Conservation (phyloP, 2,329 filamentous ascomycete genomes). For the Calonectria leucothoes region DNA sequence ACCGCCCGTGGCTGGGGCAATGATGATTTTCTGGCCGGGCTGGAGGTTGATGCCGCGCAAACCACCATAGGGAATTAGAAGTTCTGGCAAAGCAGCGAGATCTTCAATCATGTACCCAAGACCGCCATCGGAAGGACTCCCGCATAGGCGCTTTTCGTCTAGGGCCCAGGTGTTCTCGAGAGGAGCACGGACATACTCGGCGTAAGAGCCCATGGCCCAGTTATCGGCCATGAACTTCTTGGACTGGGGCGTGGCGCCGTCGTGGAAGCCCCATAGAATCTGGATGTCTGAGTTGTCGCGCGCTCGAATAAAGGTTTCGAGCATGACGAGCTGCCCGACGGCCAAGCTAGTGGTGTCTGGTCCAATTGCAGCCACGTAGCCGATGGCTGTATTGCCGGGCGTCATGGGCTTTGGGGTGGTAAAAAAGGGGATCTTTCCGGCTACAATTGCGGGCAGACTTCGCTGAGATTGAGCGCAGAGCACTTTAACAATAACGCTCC, state of each 20-base stretch:
- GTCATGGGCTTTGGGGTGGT: slow-evolving; percentile 45
- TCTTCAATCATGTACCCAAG: slow-evolving; percentile 54
- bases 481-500: not conserved
- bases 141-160: slow-evolving; percentile 45
- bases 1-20: slow-evolving; percentile 61
- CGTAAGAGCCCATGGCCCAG: slow-evolving; percentile 48
- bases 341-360: slow-evolving; percentile 45
- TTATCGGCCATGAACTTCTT: slow-evolving; percentile 40
- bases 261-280: slow-evolving; percentile 45
- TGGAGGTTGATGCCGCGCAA: slow-evolving; percentile 55
- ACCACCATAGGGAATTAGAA: slow-evolving; percentile 58
- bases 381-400: slow-evolving; percentile 49
- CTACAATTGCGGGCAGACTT: not conserved
- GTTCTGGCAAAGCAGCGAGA: slow-evolving; percentile 49
- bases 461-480: not conserved
- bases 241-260: slow-evolving; percentile 40
- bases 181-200: slow-evolving; percentile 46
- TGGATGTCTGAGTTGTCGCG: slow-evolving; percentile 45
- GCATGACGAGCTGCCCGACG: slow-evolving; percentile 47
- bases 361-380: slow-evolving; percentile 49
- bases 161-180: slow-evolving; percentile 49
- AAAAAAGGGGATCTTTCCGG: slow-evolving; percentile 15
- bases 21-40: slow-evolving; percentile 60
- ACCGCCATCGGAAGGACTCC: slow-evolving; percentile 26
- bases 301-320: slow-evolving; percentile 46